Percentiles rank a stretch among this genome's conserved stretches.
Conservation (phyloP, 805 yeast species). For the Brettanomyces bruxellensis region DNA sequence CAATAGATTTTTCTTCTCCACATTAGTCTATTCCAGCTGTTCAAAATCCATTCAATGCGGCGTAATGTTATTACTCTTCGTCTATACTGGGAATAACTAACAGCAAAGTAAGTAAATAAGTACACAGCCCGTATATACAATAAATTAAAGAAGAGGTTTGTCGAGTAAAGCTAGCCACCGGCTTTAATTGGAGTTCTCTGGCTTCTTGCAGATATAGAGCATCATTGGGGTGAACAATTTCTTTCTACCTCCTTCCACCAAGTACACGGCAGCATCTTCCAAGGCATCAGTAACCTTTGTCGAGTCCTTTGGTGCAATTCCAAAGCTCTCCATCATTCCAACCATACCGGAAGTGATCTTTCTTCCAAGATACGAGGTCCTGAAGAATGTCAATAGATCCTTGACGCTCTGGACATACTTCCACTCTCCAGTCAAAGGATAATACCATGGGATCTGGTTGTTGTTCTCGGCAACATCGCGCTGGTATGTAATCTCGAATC, state of each 20-base stretch:
- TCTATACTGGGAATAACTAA: too few relatives aligned
- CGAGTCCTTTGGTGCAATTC: constrained; percentile 90
- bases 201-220: constrained; percentile 85
- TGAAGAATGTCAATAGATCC: constrained; percentile 76
- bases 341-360: constrained; percentile 72
- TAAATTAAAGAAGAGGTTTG: too few relatives aligned
- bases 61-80: too few relatives aligned
- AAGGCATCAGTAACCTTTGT: constrained; percentile 83
- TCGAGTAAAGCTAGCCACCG: too few relatives aligned
- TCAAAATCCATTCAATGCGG: too few relatives aligned
- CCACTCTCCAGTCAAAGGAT: constrained; percentile 93
- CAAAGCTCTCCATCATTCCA: constrained; percentile 72
- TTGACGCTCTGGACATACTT: constrained; percentile 69
- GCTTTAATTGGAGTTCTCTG: constrained; percentile 22
- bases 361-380: constrained; percentile 87
- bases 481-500: constrained; percentile 71
- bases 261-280: constrained; percentile 94
- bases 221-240: constrained; percentile 96
- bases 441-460: constrained; percentile 94
- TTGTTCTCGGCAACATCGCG: constrained; percentile 75
- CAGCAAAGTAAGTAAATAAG: too few relatives aligned
- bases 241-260: constrained; percentile 87
- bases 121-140: too few relatives aligned
- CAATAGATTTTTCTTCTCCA: too few relatives aligned
- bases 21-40: too few relatives aligned